phyloP scores from a whole-genome alignment of 345 rosid species.

The Populus deltoides region DNA sequence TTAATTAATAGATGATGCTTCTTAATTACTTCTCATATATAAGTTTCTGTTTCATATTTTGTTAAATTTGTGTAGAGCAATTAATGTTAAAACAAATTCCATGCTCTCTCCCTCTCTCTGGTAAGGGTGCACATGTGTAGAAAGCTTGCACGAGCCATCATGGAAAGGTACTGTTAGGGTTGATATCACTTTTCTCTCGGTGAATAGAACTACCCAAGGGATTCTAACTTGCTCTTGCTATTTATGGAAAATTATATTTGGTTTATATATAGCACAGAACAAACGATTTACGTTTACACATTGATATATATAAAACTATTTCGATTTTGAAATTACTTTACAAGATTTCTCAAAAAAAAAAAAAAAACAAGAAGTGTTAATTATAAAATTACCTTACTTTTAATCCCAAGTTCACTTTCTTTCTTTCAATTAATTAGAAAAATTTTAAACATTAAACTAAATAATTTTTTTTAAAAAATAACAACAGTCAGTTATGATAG shows the following conservation, averaged over 20 bases:
- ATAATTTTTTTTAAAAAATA: too few relatives aligned
- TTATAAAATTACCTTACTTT: too few relatives aligned
- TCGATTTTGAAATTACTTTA: too few relatives aligned
- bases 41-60: neutral
- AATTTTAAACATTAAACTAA: too few relatives aligned
- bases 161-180: neutral
- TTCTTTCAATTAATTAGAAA: neutral
- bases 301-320: too few relatives aligned
- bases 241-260: neutral
- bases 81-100: too few relatives aligned
- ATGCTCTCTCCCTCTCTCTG: neutral
- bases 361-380: too few relatives aligned
- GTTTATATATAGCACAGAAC: neutral
- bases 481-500: too few relatives aligned
- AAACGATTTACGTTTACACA: neutral
- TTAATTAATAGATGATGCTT: neutral
- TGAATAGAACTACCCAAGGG: neutral
- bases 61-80: neutral
- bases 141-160: neutral
- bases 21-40: neutral
- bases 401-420: too few relatives aligned
- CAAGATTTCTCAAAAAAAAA: too few relatives aligned
- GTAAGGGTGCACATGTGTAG: neutral
- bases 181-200: neutral
- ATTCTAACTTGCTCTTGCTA: neutral